Percentiles rank a stretch among this genome's conserved stretches.
Conservation (phyloP, 768 basidiomycete genomes). For the Auricularia sp. region DNA sequence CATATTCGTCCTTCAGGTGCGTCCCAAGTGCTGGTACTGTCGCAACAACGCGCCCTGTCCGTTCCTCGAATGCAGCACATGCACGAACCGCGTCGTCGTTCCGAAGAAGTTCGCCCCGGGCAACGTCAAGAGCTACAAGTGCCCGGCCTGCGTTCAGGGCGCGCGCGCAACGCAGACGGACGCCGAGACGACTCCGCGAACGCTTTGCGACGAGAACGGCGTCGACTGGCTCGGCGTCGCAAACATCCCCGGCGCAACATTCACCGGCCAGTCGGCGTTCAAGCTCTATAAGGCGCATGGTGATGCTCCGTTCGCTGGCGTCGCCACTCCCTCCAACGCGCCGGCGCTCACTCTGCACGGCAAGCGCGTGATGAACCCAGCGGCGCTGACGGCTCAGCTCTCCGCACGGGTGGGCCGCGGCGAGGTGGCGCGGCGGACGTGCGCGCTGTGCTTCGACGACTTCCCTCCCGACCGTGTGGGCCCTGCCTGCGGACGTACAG, state of each 20-base stretch:
- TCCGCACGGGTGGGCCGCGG: constrained; percentile 16
- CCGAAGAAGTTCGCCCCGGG: constrained; percentile 10
- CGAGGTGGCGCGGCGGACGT: constrained; percentile 16
- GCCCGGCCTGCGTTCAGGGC: constrained; percentile 14
- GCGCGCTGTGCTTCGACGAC: constrained; percentile 22
- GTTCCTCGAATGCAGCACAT: constrained; percentile 16
- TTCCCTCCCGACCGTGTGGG: constrained; percentile 14
- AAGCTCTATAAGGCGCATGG: constrained; percentile 20
- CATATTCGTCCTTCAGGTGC: constrained; percentile 9
- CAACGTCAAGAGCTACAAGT: constrained; percentile 10
- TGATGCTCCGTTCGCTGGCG: constrained; percentile 10
- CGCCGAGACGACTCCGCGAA: constrained; percentile 12
- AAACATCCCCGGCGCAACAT: constrained; percentile 5
- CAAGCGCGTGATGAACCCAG: constrained; percentile 11
- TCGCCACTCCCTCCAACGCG: background rate
- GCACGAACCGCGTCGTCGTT: constrained; percentile 19
- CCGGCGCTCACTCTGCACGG: constrained; percentile 7
- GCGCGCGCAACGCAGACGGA: constrained; percentile 6
- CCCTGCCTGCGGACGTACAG: constrained; percentile 19
- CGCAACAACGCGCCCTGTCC: constrained; percentile 16
- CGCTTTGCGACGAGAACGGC: constrained; percentile 16
- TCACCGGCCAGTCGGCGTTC: constrained; percentile 19
- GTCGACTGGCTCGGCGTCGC: constrained; percentile 18
- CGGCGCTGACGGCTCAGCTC: constrained; percentile 8
- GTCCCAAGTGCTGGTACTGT: constrained; percentile 21